These are phyloP conservation scores for Salvia hispanica DNA, from an alignment of 257 asterid species.

Conservation along the genomic window DNA sequence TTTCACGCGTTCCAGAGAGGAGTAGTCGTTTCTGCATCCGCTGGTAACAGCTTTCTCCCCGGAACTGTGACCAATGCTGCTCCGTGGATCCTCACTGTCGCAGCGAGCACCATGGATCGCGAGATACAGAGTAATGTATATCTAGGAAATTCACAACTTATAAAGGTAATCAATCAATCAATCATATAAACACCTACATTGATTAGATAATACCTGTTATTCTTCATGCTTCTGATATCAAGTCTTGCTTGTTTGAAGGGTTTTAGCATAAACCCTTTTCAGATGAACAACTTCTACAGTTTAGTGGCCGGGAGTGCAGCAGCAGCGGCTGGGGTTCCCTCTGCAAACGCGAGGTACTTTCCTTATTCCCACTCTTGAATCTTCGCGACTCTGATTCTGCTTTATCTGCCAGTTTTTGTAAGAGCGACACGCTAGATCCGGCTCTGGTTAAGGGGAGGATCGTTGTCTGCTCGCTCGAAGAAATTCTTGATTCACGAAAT, in stretches of 20 bases:
- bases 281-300: conserved; percentile 39
- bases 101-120: conserved; percentile 56
- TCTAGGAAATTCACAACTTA: conserved; percentile 47
- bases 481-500: conserved; percentile 28
- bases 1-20: conserved; percentile 53
- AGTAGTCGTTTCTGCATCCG: conserved; percentile 47
- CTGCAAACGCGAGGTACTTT: conserved; percentile 50
- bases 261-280: conserved; percentile 48
- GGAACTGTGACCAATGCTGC: conserved; percentile 41
- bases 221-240: conserved; percentile 22
- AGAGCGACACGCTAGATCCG: conserved; percentile 52
- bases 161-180: conserved; percentile 36
- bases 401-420: conserved; percentile 48
- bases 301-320: conserved; percentile 51
- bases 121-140: conserved; percentile 41
- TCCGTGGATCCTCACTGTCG: conserved; percentile 59
- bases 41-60: conserved; percentile 48
- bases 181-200: conserved; percentile 13
- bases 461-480: conserved; percentile 47
- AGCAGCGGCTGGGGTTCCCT: conserved; percentile 51
- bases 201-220: neutral
- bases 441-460: conserved; percentile 54
- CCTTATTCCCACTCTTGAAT: neutral
- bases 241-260: conserved; percentile 43
- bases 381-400: conserved; percentile 11